Conservation (phyloP, 1,284 basidiomycete species). For the Apiotrichum brassicae region DNA sequence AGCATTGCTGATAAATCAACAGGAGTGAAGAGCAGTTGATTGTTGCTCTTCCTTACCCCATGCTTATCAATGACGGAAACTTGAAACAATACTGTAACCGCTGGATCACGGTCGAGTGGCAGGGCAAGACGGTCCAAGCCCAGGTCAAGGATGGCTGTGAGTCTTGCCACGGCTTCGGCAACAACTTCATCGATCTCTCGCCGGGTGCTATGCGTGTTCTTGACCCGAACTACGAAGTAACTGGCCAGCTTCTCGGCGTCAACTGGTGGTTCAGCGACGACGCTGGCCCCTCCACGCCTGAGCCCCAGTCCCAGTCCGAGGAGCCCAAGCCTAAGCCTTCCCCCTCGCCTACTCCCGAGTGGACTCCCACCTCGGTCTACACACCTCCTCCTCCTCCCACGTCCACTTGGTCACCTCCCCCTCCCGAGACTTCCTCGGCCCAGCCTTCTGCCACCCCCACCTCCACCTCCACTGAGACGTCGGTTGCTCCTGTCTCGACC, state of each 20-base stretch:
- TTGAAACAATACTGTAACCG: conserved; percentile 4
- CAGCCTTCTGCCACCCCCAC: neutral
- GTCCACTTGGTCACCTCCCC: neutral
- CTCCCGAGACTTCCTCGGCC: neutral
- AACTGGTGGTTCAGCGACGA: conserved; percentile 2
- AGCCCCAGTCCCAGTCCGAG: neutral
- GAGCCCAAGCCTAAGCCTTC: neutral
- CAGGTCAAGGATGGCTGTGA: conserved; percentile 5
- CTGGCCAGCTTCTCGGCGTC: conserved; percentile 1
- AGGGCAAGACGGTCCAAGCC: conserved; percentile 6
- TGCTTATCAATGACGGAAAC: no score
- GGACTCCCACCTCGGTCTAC: neutral
- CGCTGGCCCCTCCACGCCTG: neutral
- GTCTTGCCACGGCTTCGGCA: no score
- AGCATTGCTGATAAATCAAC: neutral
- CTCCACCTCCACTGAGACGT: neutral
- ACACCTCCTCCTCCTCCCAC: neutral
- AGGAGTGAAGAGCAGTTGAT: neutral
- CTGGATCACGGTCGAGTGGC: conserved; percentile 2
- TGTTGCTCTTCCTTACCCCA: conserved; percentile 1
- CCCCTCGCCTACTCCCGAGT: neutral
- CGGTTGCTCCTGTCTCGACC: neutral
- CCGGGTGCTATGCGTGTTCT: conserved; percentile 7
- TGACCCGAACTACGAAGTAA: conserved; percentile 1
- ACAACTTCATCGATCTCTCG: conserved; percentile 9